Base-by-base conservation (phyloP, 768 basidiomycete species). In the Tephrocybe sp. region DNA sequence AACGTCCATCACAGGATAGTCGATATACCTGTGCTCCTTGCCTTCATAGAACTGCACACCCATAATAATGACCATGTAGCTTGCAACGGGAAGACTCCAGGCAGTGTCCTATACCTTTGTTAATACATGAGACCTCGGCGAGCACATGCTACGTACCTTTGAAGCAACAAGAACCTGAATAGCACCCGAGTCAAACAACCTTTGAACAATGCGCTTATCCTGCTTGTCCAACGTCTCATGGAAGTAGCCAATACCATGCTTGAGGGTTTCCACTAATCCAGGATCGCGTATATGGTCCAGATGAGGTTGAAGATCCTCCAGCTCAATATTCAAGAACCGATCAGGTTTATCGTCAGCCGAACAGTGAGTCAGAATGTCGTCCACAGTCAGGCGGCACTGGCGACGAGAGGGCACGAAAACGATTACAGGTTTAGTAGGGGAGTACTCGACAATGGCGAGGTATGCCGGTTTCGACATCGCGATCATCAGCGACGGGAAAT, bases 61-160 rank as follows among this genome's bases (percentile, higher is more conserved):
- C 95, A 98, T 98, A 60, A 99, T 92, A 65, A 99, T 86, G 38
- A 98, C 95, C 92, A 98, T 97, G 68, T 97, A 95, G 52, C 91
- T 86, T 0, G 92, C 83, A 14, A 97, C 84, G 0, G 97, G 95
- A 6, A 99, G 75, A 62, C 85, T 92, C 97, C 97, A 99, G 0
- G 94, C 92, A 0, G 91, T 93, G 59, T 98, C 97, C 90, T 95
- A 33, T 39, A 22, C 14, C 16, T 9, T 33, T 5, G 2, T 45
- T 32, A 42, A 32, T 12, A 43, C 19, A 2, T 17, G 17, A 33
- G 14, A 5, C 45, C 9, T 0, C 36, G 9, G 23, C 36, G 14
- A 43, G n/a, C 35, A 40, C 23, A 11, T 33, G 13, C 45, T 0
- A 55, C 35, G 17, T 64, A 90, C 92, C 77, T 96, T 95, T 4